Conservation (phyloP, 306 rosid genomes). For the Citrullus mucosospermus region DNA sequence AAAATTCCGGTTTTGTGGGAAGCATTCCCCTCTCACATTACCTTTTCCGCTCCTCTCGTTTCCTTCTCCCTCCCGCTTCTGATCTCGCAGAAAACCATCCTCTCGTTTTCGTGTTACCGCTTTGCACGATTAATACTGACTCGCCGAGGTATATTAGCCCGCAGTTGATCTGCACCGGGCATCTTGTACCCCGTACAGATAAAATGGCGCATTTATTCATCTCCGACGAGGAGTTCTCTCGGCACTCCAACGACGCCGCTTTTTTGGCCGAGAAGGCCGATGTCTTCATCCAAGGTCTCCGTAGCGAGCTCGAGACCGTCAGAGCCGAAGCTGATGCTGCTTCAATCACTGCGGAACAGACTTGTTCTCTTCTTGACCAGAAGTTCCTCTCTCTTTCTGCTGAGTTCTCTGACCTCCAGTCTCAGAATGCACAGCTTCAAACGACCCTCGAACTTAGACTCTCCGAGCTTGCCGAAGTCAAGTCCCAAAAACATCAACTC, state of each 20-base stretch:
- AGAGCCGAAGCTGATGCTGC: slow-evolving; percentile 73
- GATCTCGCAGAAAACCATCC: background rate
- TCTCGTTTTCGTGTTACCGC: background rate
- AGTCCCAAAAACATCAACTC: slow-evolving; percentile 49
- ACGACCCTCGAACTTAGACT: slow-evolving; percentile 40
- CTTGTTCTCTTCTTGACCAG: slow-evolving; percentile 89
- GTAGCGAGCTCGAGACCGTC: slow-evolving; percentile 64
- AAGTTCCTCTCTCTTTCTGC: slow-evolving; percentile 58
- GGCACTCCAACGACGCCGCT: slow-evolving; percentile 36
- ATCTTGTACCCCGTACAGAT: background rate
- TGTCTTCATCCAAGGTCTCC: slow-evolving; percentile 56
- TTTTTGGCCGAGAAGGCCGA: slow-evolving; percentile 71
- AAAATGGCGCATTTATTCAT: slow-evolving; percentile 42
- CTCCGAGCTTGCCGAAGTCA: slow-evolving; percentile 43
- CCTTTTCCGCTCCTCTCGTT: background rate
- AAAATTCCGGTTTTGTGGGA: no score
- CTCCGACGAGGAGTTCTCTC: slow-evolving; percentile 76
- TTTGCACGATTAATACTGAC: background rate
- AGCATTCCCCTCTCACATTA: background rate
- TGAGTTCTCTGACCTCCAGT: slow-evolving; percentile 72
- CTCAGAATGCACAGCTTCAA: slow-evolving; percentile 46
- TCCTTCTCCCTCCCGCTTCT: background rate
- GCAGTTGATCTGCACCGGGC: slow-evolving; percentile 2
- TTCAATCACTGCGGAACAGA: slow-evolving; percentile 85
- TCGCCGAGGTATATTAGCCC: background rate